Percentiles rank a stretch among this genome's conserved stretches.
phyloP scores from a whole-genome alignment of 2,329 filamentous ascomycete species.

The Trichothecium sympodiale region DNA sequence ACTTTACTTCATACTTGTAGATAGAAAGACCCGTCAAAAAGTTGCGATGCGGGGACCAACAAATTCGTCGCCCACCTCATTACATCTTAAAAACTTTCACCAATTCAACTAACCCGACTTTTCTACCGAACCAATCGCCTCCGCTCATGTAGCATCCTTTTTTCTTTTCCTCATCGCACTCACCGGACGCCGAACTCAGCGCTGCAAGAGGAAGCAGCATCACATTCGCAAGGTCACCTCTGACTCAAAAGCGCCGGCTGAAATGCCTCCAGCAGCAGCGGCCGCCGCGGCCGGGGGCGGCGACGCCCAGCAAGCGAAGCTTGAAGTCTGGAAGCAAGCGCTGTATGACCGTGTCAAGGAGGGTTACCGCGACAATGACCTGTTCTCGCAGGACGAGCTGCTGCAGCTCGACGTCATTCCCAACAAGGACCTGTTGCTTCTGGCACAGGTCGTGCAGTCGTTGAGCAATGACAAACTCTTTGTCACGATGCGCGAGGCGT shows the following conservation, averaged over 20 bases:
- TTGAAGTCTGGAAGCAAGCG: slow-evolving; percentile 40
- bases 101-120: too few species aligned
- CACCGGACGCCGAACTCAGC: neutral
- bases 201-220: too few species aligned
- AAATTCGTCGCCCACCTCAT: too few species aligned
- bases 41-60: too few species aligned
- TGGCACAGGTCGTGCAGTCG: slow-evolving; percentile 44
- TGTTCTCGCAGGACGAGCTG: slow-evolving; percentile 50
- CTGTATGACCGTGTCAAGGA: slow-evolving; percentile 46
- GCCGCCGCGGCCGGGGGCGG: slow-evolving; percentile 12
- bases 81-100: too few species aligned
- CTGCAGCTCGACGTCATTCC: slow-evolving; percentile 46
- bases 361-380: slow-evolving; percentile 31
- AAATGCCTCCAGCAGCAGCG: slow-evolving; percentile 6
- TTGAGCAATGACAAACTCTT: slow-evolving; percentile 52
- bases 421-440: slow-evolving; percentile 40
- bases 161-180: neutral
- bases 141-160: neutral
- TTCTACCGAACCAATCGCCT: neutral
- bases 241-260: too few species aligned
- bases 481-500: slow-evolving; percentile 29
- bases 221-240: too few species aligned
- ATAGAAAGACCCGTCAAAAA: too few species aligned
- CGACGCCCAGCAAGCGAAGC: slow-evolving; percentile 28
- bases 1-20: too few species aligned